Percentiles rank a stretch among this genome's conserved stretches.
phyloP scores from a whole-genome alignment of 2,329 filamentous ascomycete species.

The Neofusicoccum umdonicola region DNA sequence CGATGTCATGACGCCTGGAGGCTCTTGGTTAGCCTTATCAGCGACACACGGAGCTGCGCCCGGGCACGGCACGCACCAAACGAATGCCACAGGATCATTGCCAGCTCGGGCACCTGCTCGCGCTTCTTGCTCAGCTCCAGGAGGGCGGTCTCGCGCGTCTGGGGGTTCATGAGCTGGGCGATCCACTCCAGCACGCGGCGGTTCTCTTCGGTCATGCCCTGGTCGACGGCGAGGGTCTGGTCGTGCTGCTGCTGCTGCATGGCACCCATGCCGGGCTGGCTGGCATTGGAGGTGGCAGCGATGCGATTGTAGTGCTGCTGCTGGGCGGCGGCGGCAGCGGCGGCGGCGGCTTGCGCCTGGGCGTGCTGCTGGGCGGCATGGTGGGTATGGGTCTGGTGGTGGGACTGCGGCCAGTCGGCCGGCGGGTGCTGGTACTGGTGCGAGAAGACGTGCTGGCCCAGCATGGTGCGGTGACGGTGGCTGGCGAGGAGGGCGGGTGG shows the following conservation, averaged over 20 bases:
- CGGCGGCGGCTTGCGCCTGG: conserved; percentile 54
- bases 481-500: conserved; percentile 15
- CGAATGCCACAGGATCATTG: conserved; percentile 95
- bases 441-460: conserved; percentile 61
- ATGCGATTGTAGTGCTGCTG: conserved; percentile 70
- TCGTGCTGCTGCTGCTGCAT: conserved; percentile 36
- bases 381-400: conserved; percentile 41
- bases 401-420: conserved; percentile 48
- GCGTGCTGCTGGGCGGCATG: conserved; percentile 42
- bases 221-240: conserved; percentile 32
- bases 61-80: conserved; percentile 67
- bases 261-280: conserved; percentile 34
- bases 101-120: conserved; percentile 94
- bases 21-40: conserved; percentile 26
- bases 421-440: conserved; percentile 59
- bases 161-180: conserved; percentile 83
- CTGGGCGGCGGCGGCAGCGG: conserved; percentile 50
- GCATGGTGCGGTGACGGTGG: conserved; percentile 28
- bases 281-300: conserved; percentile 61
- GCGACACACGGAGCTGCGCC: background rate
- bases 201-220: conserved; percentile 79
- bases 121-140: conserved; percentile 98
- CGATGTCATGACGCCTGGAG: conserved; percentile 90
- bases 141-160: conserved; percentile 82
- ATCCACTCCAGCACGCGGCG: conserved; percentile 90